Evolutionary conservation across 176 grass and related monocot species (phyloP), one percentile per base, ranked within the genome.

Genomic region (Areca catechu): DNA sequence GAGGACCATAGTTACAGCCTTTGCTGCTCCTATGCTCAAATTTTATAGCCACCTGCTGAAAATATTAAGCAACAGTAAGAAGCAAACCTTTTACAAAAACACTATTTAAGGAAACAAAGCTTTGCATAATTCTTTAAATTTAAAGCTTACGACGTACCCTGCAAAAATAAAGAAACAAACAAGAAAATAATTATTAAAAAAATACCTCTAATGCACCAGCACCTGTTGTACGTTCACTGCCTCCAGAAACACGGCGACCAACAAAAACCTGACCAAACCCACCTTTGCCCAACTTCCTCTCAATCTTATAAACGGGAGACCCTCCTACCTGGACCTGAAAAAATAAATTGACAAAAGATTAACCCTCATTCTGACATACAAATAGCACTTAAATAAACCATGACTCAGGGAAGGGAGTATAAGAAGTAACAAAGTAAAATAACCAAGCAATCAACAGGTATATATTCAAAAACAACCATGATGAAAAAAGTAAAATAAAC

Each of bases 211-310:
- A 60, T 54, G 83, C 88, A 56, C 72, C 53, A 53, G 83, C 56
- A 5, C 79, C 88, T 19, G 80, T 49, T 2, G 61, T 64, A 15
- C 89, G 74, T 20, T 61, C 88, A 47, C 59, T 75, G 19, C 77
- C 77, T 28, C 77, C 81, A 25, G 77, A 62, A 14, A 85, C 54
- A 58, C 89, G 84, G 7, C 81, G 80, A 60, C 89, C 89, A 16
- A 88, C 81, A 43, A 95, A 95, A 65, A 95, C 84, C 70, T 95
- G 89, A 57, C 89, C 89, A 29, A 95, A 95, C 16, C 89, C 89
- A 48, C 89, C 89, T 76, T 95, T 95, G 17, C 89, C 89, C 37
- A 95, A 66, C 72, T 95, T 95, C 71, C 81, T 82, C 28, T 95
- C 89, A 19, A 95, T 84, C 56, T 69, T 83, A 79, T 88, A 95